phyloP scores from a whole-genome alignment of 352 stramenopile species.

The Phytophthora ohioensis region DNA sequence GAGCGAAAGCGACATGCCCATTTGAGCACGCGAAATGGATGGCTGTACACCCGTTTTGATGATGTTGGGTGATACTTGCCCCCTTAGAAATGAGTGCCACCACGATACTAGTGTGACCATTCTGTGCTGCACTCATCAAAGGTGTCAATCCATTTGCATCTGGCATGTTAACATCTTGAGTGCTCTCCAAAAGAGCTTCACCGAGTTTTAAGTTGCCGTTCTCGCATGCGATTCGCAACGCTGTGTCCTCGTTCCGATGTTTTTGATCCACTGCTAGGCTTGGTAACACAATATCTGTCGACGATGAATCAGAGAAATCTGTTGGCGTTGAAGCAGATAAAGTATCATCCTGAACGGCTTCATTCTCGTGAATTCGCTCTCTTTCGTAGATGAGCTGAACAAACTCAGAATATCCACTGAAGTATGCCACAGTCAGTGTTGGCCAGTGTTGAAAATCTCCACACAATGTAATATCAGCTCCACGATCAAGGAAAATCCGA shows the following conservation, averaged over 20 bases:
- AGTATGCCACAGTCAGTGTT: not conserved
- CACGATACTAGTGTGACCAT: constrained; percentile 9
- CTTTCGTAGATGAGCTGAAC: constrained; percentile 27
- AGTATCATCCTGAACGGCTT: not conserved
- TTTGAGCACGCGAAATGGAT: not conserved
- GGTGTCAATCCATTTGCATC: not conserved
- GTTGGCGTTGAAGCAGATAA: too few relatives aligned
- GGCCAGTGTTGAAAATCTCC: constrained; percentile 21
- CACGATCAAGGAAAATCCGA: constrained; percentile 16
- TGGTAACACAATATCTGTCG: too few relatives aligned
- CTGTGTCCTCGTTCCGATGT: constrained; percentile 7
- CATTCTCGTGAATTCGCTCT: not conserved
- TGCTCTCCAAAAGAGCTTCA: constrained; percentile 1
- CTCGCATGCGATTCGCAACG: constrained; percentile 13
- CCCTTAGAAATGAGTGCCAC: not conserved
- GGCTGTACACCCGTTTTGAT: not conserved
- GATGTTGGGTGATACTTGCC: not conserved
- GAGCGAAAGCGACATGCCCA: not conserved
- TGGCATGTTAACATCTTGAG: constrained; percentile 1
- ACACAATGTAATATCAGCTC: constrained; percentile 13
- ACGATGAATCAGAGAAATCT: too few relatives aligned
- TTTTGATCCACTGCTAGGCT: constrained; percentile 3
- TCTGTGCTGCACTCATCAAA: not conserved
- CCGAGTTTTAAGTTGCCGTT: constrained; percentile 5
- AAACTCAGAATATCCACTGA: constrained; percentile 10